A percentile compares a stretch with the other conserved stretches of the same genome.
Evolutionary conservation across 2,329 filamentous ascomycete genomes (phyloP).

Genomic region (Paecilomyces fulvus): DNA sequence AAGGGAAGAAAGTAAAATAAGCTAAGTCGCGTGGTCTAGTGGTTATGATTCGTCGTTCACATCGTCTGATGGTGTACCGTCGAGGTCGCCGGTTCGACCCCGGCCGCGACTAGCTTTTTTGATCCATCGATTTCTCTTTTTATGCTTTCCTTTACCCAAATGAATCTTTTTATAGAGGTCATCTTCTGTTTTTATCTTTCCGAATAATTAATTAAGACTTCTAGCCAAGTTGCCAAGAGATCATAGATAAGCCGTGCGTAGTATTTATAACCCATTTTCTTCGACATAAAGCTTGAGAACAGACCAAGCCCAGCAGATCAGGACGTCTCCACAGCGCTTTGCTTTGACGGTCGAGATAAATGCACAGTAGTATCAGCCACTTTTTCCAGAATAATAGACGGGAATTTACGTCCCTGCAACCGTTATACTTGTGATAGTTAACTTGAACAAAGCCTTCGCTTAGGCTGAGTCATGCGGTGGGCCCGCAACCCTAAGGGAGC

Average conservation of each 20-base stretch:
- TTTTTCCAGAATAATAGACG: not conserved
- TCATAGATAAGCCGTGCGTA: not conserved
- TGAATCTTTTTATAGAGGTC: not conserved
- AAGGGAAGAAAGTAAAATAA: not conserved
- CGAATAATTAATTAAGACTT: not conserved
- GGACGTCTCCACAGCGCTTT: not conserved
- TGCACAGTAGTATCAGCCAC: not conserved
- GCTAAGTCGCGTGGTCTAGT: slow-evolving; percentile 15
- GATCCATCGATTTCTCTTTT: not conserved
- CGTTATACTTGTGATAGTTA: not conserved
- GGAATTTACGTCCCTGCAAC: not conserved
- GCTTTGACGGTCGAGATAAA: not conserved
- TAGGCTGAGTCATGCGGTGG: not conserved
- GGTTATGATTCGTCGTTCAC: slow-evolving; percentile 17
- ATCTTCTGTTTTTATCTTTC: not conserved
- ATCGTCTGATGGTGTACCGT: slow-evolving; percentile 7
- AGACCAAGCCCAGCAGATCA: not conserved
- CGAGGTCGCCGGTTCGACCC: slow-evolving; percentile 16
- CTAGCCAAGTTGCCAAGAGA: not conserved
- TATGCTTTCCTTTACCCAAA: not conserved
- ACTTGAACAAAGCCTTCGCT: not conserved
- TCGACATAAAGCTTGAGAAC: not conserved
- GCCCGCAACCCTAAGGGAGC: slow-evolving; percentile 1
- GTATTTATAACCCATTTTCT: not conserved
- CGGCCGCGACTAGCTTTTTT: slow-evolving; percentile 14